Base-by-base conservation (phyloP, 2,329 filamentous ascomycete species). In the Sarocladium brachiariae region DNA sequence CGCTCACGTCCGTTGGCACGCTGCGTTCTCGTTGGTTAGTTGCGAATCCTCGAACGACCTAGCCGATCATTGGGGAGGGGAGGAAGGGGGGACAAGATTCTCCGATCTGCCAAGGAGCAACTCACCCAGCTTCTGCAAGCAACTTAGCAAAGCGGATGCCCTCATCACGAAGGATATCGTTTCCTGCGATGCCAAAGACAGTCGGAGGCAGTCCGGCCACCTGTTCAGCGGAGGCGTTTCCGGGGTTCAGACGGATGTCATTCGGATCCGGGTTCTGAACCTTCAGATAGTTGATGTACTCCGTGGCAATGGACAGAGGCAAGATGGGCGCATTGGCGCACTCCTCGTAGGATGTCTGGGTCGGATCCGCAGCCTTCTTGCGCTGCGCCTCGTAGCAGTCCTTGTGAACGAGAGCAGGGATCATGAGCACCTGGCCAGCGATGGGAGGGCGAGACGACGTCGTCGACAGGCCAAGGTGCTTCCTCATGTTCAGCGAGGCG, bases 381-480 rank as follows among this genome's bases (percentile, higher is more conserved):
- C 70, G 25, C 13, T 70, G 64, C 2, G 63, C 58, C 4, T 13
- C 43, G 16, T 18, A 47, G 27, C 43, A 47, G 8, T 47, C 24
- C 11, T 6, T 39, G 9, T 62, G 57, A 34, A 64, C 50, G 4
- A 79, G 41, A 4, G 65, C 69, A 0, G 76, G 74, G 10, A 78
- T 77, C 65, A 75, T 73, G 2, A 79, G 57, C 0, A 78, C 63
- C 54, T 80, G 77, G 0, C 78, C 78, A 0, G 70, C 68, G 49
- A 78, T 62, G 1, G 61, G 55, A 49, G 55, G 66, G 1, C 52
- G 45, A 0, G 48, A 52, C 0, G 56, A 56, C 0, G 56, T 35
- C 59, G 61, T 0, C 66, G 57, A 35, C 69, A 19, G 24, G 3
- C 43, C 43, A 13, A 47, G 64, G 56, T 73, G 70, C 35, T 70